Base-by-base conservation (phyloP, 805 yeast species). In the Metschnikowia henanensis region DNA sequence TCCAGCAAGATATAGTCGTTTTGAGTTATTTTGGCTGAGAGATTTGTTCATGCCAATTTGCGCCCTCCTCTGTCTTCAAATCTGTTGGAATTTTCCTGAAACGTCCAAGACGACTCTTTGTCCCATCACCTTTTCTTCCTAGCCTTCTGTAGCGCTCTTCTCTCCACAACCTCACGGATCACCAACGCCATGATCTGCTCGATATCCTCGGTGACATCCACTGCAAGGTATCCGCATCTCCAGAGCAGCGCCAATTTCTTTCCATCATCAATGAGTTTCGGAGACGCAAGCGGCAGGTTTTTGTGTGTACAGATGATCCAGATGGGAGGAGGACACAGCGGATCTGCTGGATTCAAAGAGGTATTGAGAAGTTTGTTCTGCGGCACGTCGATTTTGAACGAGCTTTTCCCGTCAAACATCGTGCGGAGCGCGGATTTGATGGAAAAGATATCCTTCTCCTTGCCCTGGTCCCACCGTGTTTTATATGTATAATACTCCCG, bases 381-480 rank as follows among this genome's bases (percentile, higher is more conserved):
- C 7, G 50, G 45, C 10, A 35, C 30, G 12, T 36, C 20, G 25
- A 28, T 33, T 21, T 34, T 41, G 15, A 31, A 30, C 23, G 37
- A 29, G 10, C 30, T 25, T 45, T 73, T 74, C 83, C 39, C 34
- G 46, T 74, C 75, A 83, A 87, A 81, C 47, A 83, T 65, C 48
- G 70, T 79, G 46, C 76, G 80, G 30, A 85, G 56, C 3, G 83
- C 78, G 39, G 76, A 69, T 46, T 81, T 73, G 23, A 85, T 52
- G 0, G 86, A 80, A 52, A 79, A 82, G 0, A 81, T 71, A 56
- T 85, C 94, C 31, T 77, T 76, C 58, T 85, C 94, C 54, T 78
- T 71, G 3, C 89, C 88, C 32, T 68, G 66, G 38, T 79, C 75
- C 84, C 88, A 81, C 26, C 70, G 68, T 19, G 63, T 66, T 48